Percentiles rank a stretch among this genome's conserved stretches.
Conservation (phyloP, 805 yeast genomes). For the Kregervanrija pseudodelftensis region DNA sequence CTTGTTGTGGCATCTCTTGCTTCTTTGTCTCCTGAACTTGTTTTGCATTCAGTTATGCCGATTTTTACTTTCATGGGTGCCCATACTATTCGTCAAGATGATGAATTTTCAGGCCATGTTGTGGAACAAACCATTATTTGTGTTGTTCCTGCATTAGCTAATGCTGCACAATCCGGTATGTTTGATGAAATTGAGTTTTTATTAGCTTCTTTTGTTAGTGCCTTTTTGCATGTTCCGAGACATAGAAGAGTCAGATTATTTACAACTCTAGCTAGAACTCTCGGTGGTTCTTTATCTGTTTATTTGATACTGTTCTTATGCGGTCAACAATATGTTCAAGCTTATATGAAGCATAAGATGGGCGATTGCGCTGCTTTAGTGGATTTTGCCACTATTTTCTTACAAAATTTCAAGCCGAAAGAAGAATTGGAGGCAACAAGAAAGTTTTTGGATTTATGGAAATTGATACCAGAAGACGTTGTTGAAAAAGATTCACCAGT, state of each 20-base stretch:
- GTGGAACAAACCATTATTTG: conserved; percentile 85
- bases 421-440: conserved; percentile 58
- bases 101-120: conserved; percentile 87
- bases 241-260: conserved; percentile 89
- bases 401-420: conserved; percentile 57
- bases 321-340: conserved; percentile 67
- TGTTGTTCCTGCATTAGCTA: conserved; percentile 84
- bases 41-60: conserved; percentile 97
- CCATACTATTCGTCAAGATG: conserved; percentile 92
- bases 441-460: conserved; percentile 47
- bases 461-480: conserved; percentile 34
- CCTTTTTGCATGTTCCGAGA: conserved; percentile 91
- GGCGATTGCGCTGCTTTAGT: conserved; percentile 61
- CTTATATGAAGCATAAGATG: conserved; percentile 46
- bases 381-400: conserved; percentile 66
- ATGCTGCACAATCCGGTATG: conserved; percentile 35
- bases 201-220: conserved; percentile 84
- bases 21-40: conserved; percentile 80
- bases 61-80: conserved; percentile 99
- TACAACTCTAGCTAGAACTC: conserved; percentile 66
- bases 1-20: conserved; percentile 86
- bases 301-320: conserved; percentile 70
- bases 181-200: conserved; percentile 74
- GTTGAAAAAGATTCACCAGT: conserved; percentile 32
- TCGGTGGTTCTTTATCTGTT: conserved; percentile 61